Evolutionary conservation across 345 rosid genomes (phyloP).

Genomic region (Salix udensis): DNA sequence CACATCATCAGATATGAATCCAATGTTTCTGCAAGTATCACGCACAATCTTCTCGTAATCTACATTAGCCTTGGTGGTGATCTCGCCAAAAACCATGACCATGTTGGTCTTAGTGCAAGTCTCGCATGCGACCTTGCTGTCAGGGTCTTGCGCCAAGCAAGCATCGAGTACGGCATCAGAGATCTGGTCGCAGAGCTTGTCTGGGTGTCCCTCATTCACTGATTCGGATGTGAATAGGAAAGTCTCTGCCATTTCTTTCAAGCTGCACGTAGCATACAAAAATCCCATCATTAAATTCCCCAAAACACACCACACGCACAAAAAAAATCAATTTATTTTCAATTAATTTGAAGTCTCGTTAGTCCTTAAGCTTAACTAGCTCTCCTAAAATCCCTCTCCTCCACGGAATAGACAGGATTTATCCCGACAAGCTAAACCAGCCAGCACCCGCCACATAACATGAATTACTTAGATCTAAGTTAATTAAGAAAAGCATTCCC

Average conservation of each 20-base stretch:
- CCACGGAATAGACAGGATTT: not conserved
- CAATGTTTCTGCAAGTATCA: conserved; percentile 14
- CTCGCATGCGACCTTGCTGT: conserved; percentile 18
- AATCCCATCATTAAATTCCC: not conserved
- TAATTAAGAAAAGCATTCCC: not conserved
- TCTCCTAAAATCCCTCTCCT: not conserved
- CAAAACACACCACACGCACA: not conserved
- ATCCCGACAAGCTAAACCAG: not conserved
- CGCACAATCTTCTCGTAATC: conserved; percentile 19
- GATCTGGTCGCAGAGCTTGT: conserved; percentile 22
- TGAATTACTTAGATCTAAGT: not conserved
- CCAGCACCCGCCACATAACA: not conserved
- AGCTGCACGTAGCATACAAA: not conserved
- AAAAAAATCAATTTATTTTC: not conserved
- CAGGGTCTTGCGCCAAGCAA: conserved; percentile 15
- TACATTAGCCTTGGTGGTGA: conserved; percentile 15
- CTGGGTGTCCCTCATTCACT: conserved; percentile 16
- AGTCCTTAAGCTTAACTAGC: not conserved
- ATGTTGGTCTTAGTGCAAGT: conserved; percentile 20
- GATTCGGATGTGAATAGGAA: conserved; percentile 18
- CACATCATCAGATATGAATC: conserved; percentile 14
- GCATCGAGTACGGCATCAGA: conserved; percentile 16
- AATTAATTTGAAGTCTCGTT: not conserved
- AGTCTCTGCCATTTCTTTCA: conserved; percentile 5
- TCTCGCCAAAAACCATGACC: conserved; percentile 22